Evolutionary conservation across 169 alveolate genomes (phyloP), one percentile per base, ranked within the genome.

Genomic region (Blepharisma undulans): DNA sequence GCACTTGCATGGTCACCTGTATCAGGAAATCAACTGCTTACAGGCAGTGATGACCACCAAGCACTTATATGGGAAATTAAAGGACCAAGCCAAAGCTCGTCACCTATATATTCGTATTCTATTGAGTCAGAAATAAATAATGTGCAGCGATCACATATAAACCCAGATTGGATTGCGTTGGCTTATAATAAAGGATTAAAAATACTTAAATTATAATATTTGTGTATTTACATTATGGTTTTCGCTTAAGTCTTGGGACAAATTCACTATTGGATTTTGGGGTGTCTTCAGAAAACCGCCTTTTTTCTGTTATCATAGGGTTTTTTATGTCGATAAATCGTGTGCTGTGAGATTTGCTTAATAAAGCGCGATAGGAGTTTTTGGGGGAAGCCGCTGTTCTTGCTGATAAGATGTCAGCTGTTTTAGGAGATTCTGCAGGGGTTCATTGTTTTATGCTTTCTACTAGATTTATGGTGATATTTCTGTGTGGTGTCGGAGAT

Each of bases 1-100:
- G 94, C 98, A 18, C 91, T 96, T 5, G 96, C 96, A 1, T 96
- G 98, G 98, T 97, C 98, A n/a, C 98, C 98, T 72, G 93, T 95
- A 80, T 93, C 96, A 21, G 90, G 94, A 91, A 91, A 88, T 27
- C n/a, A 32, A 48, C 12, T 90, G 48, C 94, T 97, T 78, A 94
- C 97, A 60, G 98, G 95, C 22, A 96, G 97, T 82, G 98, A 97
- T 92, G 98, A 96, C 90, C 76, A 36, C 29, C 88, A 95, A 74
- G 98, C 98, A 48, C 94, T 97, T 86, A 96, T 96, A 29, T 95
- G 98, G 96, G 97, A 95, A 25, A 30, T 82, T 30, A 27, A 82
- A 21, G 76, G 60, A 0, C 29, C 8, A 29, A 22, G 22, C 22
- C 34, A 72, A 19, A 48, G 36, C 60, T 21, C 60, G 25, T n/a